phyloP scores from a whole-genome alignment of 2,329 filamentous ascomycete species.

The Pyrenophora graminea region DNA sequence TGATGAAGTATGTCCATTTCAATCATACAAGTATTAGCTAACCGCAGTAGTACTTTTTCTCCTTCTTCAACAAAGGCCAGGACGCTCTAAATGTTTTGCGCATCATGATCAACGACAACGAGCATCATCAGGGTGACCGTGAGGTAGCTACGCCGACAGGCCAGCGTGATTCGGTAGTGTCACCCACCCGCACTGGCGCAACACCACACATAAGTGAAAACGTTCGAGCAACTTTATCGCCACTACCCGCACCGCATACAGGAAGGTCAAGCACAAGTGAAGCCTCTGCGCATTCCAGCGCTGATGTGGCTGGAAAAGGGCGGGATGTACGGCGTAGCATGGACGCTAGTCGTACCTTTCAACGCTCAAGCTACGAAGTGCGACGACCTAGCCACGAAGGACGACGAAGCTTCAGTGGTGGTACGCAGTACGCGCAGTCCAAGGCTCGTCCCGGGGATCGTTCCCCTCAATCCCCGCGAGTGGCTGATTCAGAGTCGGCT shows the following conservation, averaged over 20 bases:
- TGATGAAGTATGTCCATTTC: slow-evolving; percentile 70
- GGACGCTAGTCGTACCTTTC: slow-evolving; percentile 59
- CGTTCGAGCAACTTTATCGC: slow-evolving; percentile 52
- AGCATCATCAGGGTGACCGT: slow-evolving; percentile 42
- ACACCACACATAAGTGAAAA: slow-evolving; percentile 42
- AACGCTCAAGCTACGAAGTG: slow-evolving; percentile 36
- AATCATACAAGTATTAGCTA: slow-evolving; percentile 3
- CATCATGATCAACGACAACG: slow-evolving; percentile 69
- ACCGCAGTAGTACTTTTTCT: slow-evolving; percentile 80
- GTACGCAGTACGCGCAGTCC: slow-evolving; percentile 58
- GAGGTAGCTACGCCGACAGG: slow-evolving; percentile 21
- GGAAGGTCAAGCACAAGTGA: slow-evolving; percentile 48
- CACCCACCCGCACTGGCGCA: slow-evolving; percentile 27
- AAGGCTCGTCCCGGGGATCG: slow-evolving; percentile 56
- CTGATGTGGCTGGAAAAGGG: slow-evolving; percentile 43
- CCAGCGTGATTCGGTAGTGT: slow-evolving; percentile 13
- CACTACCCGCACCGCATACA: slow-evolving; percentile 41
- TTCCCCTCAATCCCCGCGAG: slow-evolving; percentile 55
- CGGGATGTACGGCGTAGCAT: slow-evolving; percentile 47
- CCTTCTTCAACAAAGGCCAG: slow-evolving; percentile 84
- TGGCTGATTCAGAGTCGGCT: slow-evolving; percentile 72
- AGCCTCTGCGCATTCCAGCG: slow-evolving; percentile 50
- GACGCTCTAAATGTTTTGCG: slow-evolving; percentile 81
- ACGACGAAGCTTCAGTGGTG: slow-evolving; percentile 66
- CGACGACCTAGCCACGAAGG: slow-evolving; percentile 40